A percentile compares a stretch with the other conserved stretches of the same genome.
Evolutionary conservation across 2,329 filamentous ascomycete genomes (phyloP).

Genomic region (Apiospora sp.): DNA sequence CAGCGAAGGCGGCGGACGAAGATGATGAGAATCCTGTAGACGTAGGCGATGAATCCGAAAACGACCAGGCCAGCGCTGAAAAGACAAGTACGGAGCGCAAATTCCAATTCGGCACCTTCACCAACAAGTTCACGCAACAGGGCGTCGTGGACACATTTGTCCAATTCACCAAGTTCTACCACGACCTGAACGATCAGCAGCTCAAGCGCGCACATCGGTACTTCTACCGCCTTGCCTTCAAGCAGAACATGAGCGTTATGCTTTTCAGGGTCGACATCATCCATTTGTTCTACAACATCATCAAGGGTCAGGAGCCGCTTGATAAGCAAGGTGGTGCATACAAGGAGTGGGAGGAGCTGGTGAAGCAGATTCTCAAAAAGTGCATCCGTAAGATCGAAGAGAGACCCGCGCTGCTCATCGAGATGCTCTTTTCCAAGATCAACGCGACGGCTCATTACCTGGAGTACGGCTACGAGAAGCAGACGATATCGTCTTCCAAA

Average conservation of each 20-base stretch:
- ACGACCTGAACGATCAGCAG: slow-evolving; percentile 79
- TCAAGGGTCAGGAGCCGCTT: slow-evolving; percentile 84
- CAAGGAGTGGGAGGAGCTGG: slow-evolving; percentile 91
- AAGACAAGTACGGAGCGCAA: slow-evolving; percentile 81
- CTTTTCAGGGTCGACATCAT: slow-evolving; percentile 93
- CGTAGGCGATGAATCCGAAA: slow-evolving; percentile 72
- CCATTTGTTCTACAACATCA: slow-evolving; percentile 85
- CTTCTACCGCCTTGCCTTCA: slow-evolving; percentile 93
- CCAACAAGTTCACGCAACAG: slow-evolving; percentile 82
- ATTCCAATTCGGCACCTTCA: slow-evolving; percentile 90
- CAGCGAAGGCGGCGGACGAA: slow-evolving; percentile 53
- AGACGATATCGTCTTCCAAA: slow-evolving; percentile 67
- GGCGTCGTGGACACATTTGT: slow-evolving; percentile 90
- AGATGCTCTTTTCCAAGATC: slow-evolving; percentile 95
- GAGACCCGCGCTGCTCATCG: slow-evolving; percentile 83
- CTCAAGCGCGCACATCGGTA: slow-evolving; percentile 93
- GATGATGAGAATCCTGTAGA: slow-evolving; percentile 59
- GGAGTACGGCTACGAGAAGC: slow-evolving; percentile 89
- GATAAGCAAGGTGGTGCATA: slow-evolving; percentile 72
- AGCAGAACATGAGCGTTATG: slow-evolving; percentile 88
- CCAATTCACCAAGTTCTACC: slow-evolving; percentile 79
- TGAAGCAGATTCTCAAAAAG: slow-evolving; percentile 82
- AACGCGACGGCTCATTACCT: slow-evolving; percentile 84
- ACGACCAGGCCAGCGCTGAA: slow-evolving; percentile 77
- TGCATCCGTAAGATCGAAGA: slow-evolving; percentile 87